A percentile compares a stretch with the other conserved stretches of the same genome.
Evolutionary conservation across 1,284 basidiomycete species (phyloP).

Genomic region (Pyrrhoderma lamaoense): DNA sequence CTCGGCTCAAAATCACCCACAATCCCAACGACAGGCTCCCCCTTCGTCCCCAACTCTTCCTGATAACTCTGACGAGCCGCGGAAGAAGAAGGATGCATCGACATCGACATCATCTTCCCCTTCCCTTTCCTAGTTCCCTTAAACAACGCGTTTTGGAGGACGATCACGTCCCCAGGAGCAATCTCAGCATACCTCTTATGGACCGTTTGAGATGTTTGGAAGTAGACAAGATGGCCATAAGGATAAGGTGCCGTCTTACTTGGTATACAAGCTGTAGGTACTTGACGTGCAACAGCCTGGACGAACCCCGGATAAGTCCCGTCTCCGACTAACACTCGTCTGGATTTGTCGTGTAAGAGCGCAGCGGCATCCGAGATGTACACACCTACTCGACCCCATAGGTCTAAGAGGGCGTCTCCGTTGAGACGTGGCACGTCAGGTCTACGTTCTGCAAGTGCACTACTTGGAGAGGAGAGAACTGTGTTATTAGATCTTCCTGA

Average conservation of each 20-base stretch:
- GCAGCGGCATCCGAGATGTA: slow-evolving; percentile 66
- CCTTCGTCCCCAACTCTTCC: slow-evolving; percentile 49
- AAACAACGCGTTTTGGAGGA: slow-evolving; percentile 70
- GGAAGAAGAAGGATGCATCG: no score
- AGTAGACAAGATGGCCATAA: slow-evolving; percentile 72
- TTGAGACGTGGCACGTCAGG: slow-evolving; percentile 23
- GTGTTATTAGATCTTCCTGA: background rate
- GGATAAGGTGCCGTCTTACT: slow-evolving; percentile 28
- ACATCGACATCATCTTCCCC: no score
- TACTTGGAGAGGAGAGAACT: background rate
- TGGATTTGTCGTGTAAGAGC: slow-evolving; percentile 64
- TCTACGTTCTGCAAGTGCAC: background rate
- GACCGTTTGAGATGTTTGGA: slow-evolving; percentile 60
- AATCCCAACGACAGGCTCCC: slow-evolving; percentile 65
- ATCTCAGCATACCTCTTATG: slow-evolving; percentile 72
- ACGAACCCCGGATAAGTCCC: slow-evolving; percentile 79
- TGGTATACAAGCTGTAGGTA: slow-evolving; percentile 43
- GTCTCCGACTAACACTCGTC: slow-evolving; percentile 70
- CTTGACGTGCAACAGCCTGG: slow-evolving; percentile 50
- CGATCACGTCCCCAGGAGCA: slow-evolving; percentile 78
- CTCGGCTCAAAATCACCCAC: slow-evolving; percentile 77
- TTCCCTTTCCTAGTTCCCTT: slow-evolving; percentile 80
- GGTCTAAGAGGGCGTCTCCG: slow-evolving; percentile 57
- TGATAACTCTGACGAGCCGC: slow-evolving; percentile 67
- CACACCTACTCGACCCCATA: slow-evolving; percentile 70